Base-by-base conservation (phyloP, 2,329 filamentous ascomycete species). In the Coniochaeta prunicola region DNA sequence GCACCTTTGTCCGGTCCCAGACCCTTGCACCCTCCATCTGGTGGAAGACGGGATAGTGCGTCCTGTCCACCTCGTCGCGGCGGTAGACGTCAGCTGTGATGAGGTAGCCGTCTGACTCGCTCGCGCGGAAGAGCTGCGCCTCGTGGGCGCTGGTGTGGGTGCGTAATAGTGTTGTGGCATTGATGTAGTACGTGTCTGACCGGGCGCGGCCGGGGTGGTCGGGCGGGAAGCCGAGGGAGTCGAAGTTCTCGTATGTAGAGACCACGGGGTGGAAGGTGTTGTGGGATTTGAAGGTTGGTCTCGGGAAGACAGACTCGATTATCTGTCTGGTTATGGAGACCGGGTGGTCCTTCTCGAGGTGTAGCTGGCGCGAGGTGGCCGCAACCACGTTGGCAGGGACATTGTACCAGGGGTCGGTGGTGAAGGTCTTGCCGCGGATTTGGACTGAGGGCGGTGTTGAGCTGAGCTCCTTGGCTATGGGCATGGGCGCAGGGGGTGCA, bases 141-240 rank as follows among this genome's bases (percentile, higher is more conserved):
- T 99, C 91, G 71, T 99, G 94, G 0, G 94, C 94, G 65, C 90
- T 94, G 2, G 93, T 97, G 73, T 99, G 94, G 0, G 94, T 99
- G 59, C 94, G 84, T 45, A 99, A 77, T 1, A 99, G 86, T 0
- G 90, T 96, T 57, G 84, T 76, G 64, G 87, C 79, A 75, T 96
- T 96, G 69, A 99, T 76, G 73, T 99, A 99, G 79, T 97, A 99
- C 0, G 94, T 97, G 74, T 99, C 94, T 15, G 90, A 93, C 65
- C 85, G 85, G 64, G 85, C 90, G 56, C 94, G 88, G 60, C 94
- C 94, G 4, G 92, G 90, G 68, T 99, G 94, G 71, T 97, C 89
- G 7, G 80, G 68, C 0, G 92, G 89, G 70, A 99, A 97, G 50
- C 92, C 92, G 8, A 99, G 79, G n/a, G 92, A 94, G 74, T 99